Conservation (phyloP, 805 yeast species). For the Teunomyces tritomae region DNA sequence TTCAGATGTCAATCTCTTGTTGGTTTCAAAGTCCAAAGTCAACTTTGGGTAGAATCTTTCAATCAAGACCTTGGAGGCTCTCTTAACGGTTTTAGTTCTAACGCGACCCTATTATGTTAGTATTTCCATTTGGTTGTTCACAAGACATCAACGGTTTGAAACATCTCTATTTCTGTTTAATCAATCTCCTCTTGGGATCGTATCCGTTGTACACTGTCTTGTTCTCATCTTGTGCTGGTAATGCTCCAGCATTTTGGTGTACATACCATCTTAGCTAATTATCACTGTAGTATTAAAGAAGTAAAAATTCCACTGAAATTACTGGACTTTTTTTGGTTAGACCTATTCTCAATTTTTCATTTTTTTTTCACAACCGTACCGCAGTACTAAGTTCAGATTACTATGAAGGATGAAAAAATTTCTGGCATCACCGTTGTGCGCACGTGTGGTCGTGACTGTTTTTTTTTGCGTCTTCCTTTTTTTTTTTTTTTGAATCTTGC, state of each 20-base stretch:
- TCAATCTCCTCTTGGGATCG: not conserved
- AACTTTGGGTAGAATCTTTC: slow-evolving; percentile 99
- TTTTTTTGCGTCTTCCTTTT: not conserved
- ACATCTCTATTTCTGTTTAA: not conserved
- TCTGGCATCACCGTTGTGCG: not conserved
- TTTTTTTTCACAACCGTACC: slow-evolving; percentile 3
- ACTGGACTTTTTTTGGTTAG: not conserved
- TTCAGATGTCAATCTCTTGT: slow-evolving; percentile 98
- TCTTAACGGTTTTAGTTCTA: slow-evolving; percentile 99
- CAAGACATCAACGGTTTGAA: slow-evolving; percentile 14
- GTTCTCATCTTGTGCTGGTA: not conserved
- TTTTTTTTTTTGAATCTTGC: too few relatives aligned
- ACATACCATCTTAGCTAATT: slow-evolving; percentile 37
- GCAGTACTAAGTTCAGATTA: not conserved
- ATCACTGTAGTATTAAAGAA: slow-evolving; percentile 14
- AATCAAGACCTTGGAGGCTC: slow-evolving; percentile 99
- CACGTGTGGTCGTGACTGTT: slow-evolving; percentile 1
- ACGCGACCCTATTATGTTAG: slow-evolving; percentile 85
- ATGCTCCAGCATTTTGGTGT: not conserved
- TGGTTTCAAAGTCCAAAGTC: slow-evolving; percentile 98
- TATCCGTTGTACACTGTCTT: not conserved
- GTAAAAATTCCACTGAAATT: slow-evolving; percentile 2
- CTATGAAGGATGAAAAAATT: not conserved
- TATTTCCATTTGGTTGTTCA: slow-evolving; percentile 15
- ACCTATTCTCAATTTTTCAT: slow-evolving; percentile 1